These are phyloP conservation scores for Cercospora beticola DNA, from an alignment of 2,329 filamentous ascomycete species.

Conservation along the genomic window DNA sequence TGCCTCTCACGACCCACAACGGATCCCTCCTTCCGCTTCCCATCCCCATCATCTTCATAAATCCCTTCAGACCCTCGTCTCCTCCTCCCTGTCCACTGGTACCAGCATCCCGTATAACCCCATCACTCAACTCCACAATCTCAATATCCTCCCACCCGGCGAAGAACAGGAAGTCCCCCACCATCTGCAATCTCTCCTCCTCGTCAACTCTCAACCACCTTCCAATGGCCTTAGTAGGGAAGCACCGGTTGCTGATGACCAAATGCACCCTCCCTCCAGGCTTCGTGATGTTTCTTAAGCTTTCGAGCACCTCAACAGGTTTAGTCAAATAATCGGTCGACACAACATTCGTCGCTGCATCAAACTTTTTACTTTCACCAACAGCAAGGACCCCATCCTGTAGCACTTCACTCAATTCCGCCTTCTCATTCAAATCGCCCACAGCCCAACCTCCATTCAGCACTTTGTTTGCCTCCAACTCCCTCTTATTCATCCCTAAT, in stretches of 20 bases:
- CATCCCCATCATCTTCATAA: slow-evolving; percentile 39
- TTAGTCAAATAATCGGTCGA: slow-evolving; percentile 53
- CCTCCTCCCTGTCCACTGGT: slow-evolving; percentile 3
- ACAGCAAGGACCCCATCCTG: too few species aligned
- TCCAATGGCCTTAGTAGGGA: slow-evolving; percentile 53
- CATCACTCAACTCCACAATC: slow-evolving; percentile 52
- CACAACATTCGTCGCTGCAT: slow-evolving; percentile 53
- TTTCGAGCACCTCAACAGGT: slow-evolving; percentile 48
- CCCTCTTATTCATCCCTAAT: slow-evolving; percentile 50
- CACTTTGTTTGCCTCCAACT: slow-evolving; percentile 46
- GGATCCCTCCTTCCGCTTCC: slow-evolving; percentile 39
- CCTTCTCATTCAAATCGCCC: slow-evolving; percentile 49
- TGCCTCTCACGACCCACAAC: slow-evolving; percentile 47
- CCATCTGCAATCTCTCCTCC: slow-evolving; percentile 49
- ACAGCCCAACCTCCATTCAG: slow-evolving; percentile 38
- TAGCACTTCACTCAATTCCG: slow-evolving; percentile 33
- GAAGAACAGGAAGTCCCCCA: slow-evolving; percentile 54
- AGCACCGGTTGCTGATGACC: slow-evolving; percentile 54
- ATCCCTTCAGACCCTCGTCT: slow-evolving; percentile 27
- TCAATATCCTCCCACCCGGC: slow-evolving; percentile 55
- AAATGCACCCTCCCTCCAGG: slow-evolving; percentile 51
- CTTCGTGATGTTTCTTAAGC: slow-evolving; percentile 43
- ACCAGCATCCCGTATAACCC: slow-evolving; percentile 30
- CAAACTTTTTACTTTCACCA: slow-evolving; percentile 31
- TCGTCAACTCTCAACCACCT: slow-evolving; percentile 51